phyloP scores from a whole-genome alignment of 2,329 filamentous ascomycete genomes.

The Fusarium mexicanum region DNA sequence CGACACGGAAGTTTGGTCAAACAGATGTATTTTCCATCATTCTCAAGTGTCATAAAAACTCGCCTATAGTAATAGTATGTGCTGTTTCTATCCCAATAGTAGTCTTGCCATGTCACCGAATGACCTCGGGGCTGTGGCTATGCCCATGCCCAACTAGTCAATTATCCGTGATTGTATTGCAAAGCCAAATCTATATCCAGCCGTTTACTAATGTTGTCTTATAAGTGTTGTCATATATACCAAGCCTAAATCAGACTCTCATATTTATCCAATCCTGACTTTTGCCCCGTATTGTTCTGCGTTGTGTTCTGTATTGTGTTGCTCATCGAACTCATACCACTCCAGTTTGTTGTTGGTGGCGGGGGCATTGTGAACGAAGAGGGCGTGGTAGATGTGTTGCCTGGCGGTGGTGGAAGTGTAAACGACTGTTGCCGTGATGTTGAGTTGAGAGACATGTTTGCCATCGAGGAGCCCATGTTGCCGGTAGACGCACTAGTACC shows the following conservation, averaged over 20 bases:
- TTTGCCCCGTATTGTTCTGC: constrained; percentile 46
- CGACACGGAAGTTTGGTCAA: not conserved
- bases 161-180: not conserved
- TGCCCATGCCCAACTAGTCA: not conserved
- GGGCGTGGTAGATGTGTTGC: constrained; percentile 41
- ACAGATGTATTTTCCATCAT: not conserved
- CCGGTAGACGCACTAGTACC: constrained; percentile 33
- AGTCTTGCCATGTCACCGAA: not conserved
- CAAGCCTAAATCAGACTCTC: constrained; percentile 67
- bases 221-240: not conserved
- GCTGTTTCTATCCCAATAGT: not conserved
- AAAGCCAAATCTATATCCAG: constrained; percentile 11
- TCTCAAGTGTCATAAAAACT: not conserved
- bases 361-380: constrained; percentile 60
- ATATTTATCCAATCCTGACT: constrained; percentile 72
- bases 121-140: not conserved
- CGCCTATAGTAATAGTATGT: not conserved
- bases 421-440: constrained; percentile 59
- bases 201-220: not conserved
- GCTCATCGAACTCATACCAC: constrained; percentile 20
- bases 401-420: constrained; percentile 66
- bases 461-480: constrained; percentile 56
- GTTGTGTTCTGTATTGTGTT: constrained; percentile 6
- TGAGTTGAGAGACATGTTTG: constrained; percentile 59
- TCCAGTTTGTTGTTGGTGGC: constrained; percentile 47